A percentile compares a stretch with the other conserved stretches of the same genome.
Conservation (phyloP, 768 basidiomycete species). For the Trametes maxima region DNA sequence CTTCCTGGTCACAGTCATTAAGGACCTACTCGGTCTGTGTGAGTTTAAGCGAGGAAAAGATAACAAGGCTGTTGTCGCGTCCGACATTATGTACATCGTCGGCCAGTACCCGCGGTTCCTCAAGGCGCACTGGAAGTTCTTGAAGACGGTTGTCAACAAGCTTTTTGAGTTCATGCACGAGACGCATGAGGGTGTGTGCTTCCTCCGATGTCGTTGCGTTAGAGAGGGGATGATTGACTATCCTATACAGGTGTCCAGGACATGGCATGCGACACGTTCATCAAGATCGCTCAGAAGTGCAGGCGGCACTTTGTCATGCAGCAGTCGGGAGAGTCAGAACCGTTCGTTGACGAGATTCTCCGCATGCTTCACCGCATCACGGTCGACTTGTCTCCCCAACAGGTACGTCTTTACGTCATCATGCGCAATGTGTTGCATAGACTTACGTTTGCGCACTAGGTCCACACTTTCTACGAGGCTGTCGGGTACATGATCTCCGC, state of each 20-base stretch:
- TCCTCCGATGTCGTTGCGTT: neutral
- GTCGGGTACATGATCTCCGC: slow-evolving; percentile 99
- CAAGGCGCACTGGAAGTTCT: slow-evolving; percentile 99
- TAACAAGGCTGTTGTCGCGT: slow-evolving; percentile 98
- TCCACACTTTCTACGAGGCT: slow-evolving; percentile 99
- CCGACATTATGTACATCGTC: slow-evolving; percentile 98
- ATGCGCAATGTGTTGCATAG: neutral
- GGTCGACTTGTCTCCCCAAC: slow-evolving; percentile 89
- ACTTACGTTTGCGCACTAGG: slow-evolving; percentile 36
- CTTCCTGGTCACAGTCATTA: slow-evolving; percentile 98
- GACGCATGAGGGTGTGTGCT: slow-evolving; percentile 84
- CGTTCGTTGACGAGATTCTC: slow-evolving; percentile 97
- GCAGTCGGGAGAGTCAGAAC: slow-evolving; percentile 94
- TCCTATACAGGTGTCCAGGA: slow-evolving; percentile 84
- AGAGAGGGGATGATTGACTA: slow-evolving; percentile 5
- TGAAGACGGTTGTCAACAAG: slow-evolving; percentile 99
- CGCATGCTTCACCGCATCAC: slow-evolving; percentile 91
- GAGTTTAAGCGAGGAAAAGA: slow-evolving; percentile 99
- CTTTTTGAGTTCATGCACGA: slow-evolving; percentile 99
- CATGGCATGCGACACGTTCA: slow-evolving; percentile 99
- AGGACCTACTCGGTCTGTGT: slow-evolving; percentile 94
- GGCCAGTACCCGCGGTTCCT: slow-evolving; percentile 99
- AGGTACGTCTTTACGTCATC: slow-evolving; percentile 40
- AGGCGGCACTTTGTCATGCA: slow-evolving; percentile 98
- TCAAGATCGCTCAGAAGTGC: slow-evolving; percentile 99